Evolutionary conservation across 371 early-diverging fungal species (phyloP), one percentile per base, ranked within the genome.

Genomic region (Lichtheimia corymbifera): DNA sequence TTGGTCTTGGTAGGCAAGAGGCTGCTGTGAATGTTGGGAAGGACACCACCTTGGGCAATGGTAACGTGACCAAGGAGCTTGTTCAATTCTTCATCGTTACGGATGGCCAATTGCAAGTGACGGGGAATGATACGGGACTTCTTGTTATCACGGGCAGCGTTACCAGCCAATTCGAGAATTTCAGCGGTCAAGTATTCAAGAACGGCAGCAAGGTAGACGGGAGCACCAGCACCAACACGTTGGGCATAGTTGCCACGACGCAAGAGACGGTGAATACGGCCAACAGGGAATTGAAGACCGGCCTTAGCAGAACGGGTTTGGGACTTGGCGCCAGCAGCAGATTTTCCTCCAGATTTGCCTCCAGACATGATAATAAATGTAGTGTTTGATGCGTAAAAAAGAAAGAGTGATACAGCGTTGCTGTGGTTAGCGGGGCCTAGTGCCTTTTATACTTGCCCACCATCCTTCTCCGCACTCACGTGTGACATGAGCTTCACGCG

Each of bases 131-230:
- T 93, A 83, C 93, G 88, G 59, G 90, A 83, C 88, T 92, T 94
- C 85, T 92, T 91, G 88, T 94, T 93, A 77, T 94, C 95, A 63
- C 93, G 89, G 47, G 93, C 92, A 59, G 93, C 94, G 80, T 93
- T 96, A 65, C 95, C 94, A 54, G 94, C 95, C 71, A 94, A 83
- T 79, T 96, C 94, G 63, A 94, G 90, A 61, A 94, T 93, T 87
- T 95, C 96, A 70, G 95, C 95, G 65, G 90, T 89, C 67, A 95
- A 82, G 84, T 95, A 95, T 82, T 94, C 94, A 55, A 95, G 86
- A 49, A 94, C 93, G 65, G 95, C 93, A 61, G 95, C 93, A 50
- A 94, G 79, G 83, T 93, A 95, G 73, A 94, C 94, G 65, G 93
- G 93, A 55, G 94, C 93, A 77, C 92, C 90, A 65, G 92, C 91